A percentile compares a stretch with the other conserved stretches of the same genome.
Conservation (phyloP, 345 rosid genomes). For the Trapa incisa region DNA sequence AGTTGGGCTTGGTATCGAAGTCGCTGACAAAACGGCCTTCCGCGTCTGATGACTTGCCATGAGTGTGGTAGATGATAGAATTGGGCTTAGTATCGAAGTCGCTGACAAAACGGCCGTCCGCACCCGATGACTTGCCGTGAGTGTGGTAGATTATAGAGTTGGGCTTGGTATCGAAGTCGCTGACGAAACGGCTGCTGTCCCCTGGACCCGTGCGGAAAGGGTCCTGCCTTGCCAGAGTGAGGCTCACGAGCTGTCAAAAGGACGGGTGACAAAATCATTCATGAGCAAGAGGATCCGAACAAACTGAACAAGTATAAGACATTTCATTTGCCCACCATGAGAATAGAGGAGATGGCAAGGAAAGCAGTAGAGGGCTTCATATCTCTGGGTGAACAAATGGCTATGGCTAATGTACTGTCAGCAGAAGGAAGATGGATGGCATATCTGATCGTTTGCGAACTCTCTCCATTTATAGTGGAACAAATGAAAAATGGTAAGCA, state of each 20-base stretch:
- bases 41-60: not conserved
- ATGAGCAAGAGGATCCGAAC: not conserved
- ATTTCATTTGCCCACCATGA: conserved; percentile 15
- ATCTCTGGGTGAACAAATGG: not conserved
- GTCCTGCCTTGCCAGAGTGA: conserved; percentile 35
- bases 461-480: not conserved
- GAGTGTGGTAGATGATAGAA: conserved; percentile 26
- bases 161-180: conserved; percentile 22
- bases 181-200: conserved; percentile 5
- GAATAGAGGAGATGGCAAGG: conserved; percentile 16
- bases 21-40: not conserved
- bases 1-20: not conserved
- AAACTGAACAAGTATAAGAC: not conserved
- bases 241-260: conserved; percentile 8
- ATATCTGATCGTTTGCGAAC: not conserved
- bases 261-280: not conserved
- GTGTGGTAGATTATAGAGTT: conserved; percentile 27
- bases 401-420: not conserved
- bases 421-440: not conserved
- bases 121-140: not conserved
- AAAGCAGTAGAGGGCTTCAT: conserved; percentile 20
- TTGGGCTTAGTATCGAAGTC: conserved; percentile 23
- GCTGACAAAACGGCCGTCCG: conserved; percentile 7
- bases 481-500: no score
- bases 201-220: conserved; percentile 8